A percentile compares a stretch with the other conserved stretches of the same genome.
Evolutionary conservation across 208 protist genomes (phyloP).

Genomic region (Leptomonas pyrrhocoris): DNA sequence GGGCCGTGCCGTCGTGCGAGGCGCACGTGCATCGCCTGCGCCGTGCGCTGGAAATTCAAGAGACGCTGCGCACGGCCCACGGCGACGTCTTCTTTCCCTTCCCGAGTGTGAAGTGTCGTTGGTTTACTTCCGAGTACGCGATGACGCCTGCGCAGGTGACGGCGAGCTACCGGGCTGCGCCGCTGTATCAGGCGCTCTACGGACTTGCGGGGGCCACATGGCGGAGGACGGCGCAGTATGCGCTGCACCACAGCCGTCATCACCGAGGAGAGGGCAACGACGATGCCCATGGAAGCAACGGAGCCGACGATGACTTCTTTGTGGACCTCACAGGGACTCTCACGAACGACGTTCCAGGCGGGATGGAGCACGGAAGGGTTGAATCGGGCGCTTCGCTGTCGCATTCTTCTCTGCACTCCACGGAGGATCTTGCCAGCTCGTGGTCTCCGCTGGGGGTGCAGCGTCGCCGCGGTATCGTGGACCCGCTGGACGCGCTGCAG

Average conservation of each 20-base stretch:
- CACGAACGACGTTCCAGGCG: not conserved
- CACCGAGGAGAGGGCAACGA: not conserved
- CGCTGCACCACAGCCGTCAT: not conserved
- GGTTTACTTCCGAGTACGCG: conserved; percentile 74
- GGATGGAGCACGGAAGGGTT: not conserved
- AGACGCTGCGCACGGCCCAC: conserved; percentile 56
- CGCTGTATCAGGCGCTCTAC: conserved; percentile 60
- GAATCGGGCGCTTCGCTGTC: not conserved
- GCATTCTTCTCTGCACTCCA: too few relatives aligned
- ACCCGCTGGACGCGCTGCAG: conserved; percentile 69
- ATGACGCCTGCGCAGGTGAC: conserved; percentile 50
- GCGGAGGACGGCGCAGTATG: conserved; percentile 6
- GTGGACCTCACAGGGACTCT: not conserved
- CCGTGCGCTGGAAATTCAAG: conserved; percentile 33
- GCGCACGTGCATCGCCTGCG: conserved; percentile 16
- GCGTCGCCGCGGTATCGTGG: conserved; percentile 36
- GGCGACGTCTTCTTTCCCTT: conserved; percentile 85
- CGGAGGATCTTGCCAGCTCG: not conserved
- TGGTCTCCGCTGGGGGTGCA: conserved; percentile 42
- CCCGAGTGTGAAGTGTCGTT: conserved; percentile 57
- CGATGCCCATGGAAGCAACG: not conserved
- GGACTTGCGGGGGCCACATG: conserved; percentile 18
- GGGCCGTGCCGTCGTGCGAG: not conserved
- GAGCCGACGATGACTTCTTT: not conserved
- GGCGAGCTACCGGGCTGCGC: conserved; percentile 48